These are phyloP conservation scores for Pseudogymnoascus sp. DNA, from an alignment of 2,329 filamentous ascomycete genomes.

Conservation along the genomic window DNA sequence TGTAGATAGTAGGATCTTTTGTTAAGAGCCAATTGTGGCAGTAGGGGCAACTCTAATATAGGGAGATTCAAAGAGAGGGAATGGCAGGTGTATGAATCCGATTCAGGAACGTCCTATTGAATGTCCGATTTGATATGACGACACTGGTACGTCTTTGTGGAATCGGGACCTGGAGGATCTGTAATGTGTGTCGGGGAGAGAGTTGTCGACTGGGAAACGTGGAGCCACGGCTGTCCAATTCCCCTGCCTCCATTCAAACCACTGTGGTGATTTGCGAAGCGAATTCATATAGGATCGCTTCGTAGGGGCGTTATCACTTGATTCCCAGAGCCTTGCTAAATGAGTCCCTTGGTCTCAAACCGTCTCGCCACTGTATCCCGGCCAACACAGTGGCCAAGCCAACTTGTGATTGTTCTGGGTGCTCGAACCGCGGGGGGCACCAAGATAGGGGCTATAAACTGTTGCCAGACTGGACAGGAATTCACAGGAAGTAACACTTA, in stretches of 20 bases:
- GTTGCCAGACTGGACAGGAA: neutral
- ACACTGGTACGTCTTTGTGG: neutral
- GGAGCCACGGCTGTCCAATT: neutral
- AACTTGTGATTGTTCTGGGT: neutral
- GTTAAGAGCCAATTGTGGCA: neutral
- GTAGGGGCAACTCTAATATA: neutral
- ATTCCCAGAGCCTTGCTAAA: neutral
- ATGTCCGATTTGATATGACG: neutral
- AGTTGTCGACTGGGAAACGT: neutral
- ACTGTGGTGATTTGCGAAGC: neutral
- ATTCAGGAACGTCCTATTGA: neutral
- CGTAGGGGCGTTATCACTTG: neutral
- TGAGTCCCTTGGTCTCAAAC: neutral
- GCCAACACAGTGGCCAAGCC: neutral
- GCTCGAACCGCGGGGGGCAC: neutral
- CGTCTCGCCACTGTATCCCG: neutral
- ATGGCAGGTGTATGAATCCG: neutral
- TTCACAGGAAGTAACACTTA: constrained; percentile 40
- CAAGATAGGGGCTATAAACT: neutral
- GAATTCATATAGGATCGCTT: neutral
- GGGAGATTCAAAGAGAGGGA: neutral
- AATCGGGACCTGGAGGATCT: neutral
- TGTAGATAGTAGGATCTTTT: constrained; percentile 9
- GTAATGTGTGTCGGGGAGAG: neutral
- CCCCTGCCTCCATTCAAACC: neutral